A percentile compares a stretch with the other conserved stretches of the same genome.
Conservation (phyloP, 177 flowering plant species). For the Vitis hybrid region DNA sequence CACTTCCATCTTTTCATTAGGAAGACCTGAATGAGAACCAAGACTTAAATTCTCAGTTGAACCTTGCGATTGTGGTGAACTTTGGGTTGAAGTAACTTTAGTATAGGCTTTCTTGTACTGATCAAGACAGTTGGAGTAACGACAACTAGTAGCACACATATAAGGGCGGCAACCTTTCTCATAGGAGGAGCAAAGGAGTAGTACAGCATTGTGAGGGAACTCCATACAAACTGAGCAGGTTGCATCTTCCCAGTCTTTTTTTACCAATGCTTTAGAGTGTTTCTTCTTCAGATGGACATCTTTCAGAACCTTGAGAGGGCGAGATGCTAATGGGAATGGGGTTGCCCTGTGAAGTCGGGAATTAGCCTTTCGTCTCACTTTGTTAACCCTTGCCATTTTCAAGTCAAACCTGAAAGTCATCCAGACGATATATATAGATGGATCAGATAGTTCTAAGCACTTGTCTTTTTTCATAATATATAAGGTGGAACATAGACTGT, state of each 20-base stretch:
- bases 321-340: slow-evolving; percentile 46
- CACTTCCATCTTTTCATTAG: slow-evolving; percentile 34
- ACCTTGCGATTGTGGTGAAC: slow-evolving; percentile 7
- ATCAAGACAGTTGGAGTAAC: slow-evolving; percentile 73
- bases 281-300: slow-evolving; percentile 30
- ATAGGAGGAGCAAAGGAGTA: slow-evolving; percentile 67
- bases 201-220: slow-evolving; percentile 72
- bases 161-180: slow-evolving; percentile 74
- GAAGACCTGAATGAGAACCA: slow-evolving; percentile 6
- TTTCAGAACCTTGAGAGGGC: slow-evolving; percentile 17
- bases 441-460: too few species aligned
- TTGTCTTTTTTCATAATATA: background rate
- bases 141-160: slow-evolving; percentile 70
- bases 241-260: slow-evolving; percentile 65
- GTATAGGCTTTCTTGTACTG: slow-evolving; percentile 65
- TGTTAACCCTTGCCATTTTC: slow-evolving; percentile 69
- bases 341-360: slow-evolving; percentile 42
- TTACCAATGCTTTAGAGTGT: slow-evolving; percentile 30
- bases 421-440: background rate
- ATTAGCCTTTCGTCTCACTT: slow-evolving; percentile 49
- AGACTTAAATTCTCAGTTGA: slow-evolving; percentile 11
- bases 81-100: slow-evolving; percentile 29
- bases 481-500: background rate
- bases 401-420: slow-evolving; percentile 17
- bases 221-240: slow-evolving; percentile 75